A percentile compares a stretch with the other conserved stretches of the same genome.
These are phyloP conservation scores for Paramecium sonneborni DNA, from an alignment of 73 alveolate species.

Conservation along the genomic window DNA sequence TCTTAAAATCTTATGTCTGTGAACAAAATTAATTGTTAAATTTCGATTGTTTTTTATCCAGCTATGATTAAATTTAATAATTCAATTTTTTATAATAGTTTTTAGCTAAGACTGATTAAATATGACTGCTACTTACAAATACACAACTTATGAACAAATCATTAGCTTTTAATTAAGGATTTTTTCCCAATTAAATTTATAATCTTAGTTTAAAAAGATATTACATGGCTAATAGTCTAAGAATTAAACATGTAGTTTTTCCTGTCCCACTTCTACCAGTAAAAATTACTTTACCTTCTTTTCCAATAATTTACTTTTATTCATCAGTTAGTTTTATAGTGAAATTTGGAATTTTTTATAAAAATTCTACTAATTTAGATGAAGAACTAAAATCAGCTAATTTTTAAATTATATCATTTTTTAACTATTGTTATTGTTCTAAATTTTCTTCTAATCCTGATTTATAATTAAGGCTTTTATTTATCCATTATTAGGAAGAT, in stretches of 20 bases:
- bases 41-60: constrained; percentile 57
- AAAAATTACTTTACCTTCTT: constrained; percentile 73
- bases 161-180: background rate
- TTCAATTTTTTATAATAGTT: constrained; percentile 74
- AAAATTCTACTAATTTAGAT: constrained; percentile 58
- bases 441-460: background rate
- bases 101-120: constrained; percentile 83
- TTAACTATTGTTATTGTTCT: background rate
- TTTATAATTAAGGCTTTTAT: background rate
- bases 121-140: constrained; percentile 84
- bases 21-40: no score
- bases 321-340: constrained; percentile 69
- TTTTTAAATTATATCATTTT: constrained; percentile 10
- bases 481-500: background rate
- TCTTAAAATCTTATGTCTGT: no score
- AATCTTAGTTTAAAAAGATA: constrained; percentile 65
- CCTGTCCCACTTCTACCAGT: constrained; percentile 95
- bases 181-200: background rate
- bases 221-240: constrained; percentile 80
- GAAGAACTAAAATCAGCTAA: constrained; percentile 64
- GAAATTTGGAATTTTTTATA: constrained; percentile 67
- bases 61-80: constrained; percentile 66
- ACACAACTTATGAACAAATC: constrained; percentile 39
- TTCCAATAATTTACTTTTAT: constrained; percentile 71
- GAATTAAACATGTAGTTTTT: constrained; percentile 83